phyloP scores from a whole-genome alignment of 208 protist genomes.

The Hexamita inflata region DNA sequence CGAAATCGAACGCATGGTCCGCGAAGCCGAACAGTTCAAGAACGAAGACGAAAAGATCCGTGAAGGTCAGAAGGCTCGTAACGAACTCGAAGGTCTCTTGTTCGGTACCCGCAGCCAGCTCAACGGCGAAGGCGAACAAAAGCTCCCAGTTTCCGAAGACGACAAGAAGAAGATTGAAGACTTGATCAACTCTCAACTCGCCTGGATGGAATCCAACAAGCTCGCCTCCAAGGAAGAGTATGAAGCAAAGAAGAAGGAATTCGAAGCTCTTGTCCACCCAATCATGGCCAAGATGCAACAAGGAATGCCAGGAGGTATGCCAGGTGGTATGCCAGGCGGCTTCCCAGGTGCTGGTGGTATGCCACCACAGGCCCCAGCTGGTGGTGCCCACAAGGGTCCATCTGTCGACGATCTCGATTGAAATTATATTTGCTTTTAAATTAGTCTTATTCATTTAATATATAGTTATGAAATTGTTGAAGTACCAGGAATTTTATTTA shows the following conservation, averaged over 20 bases:
- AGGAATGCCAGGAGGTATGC: no score
- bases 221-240: slow-evolving; percentile 28
- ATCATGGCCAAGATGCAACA: slow-evolving; percentile 13
- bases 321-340: no score
- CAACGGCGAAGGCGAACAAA: slow-evolving; percentile 10
- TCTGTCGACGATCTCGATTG: no score
- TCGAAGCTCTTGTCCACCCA: not conserved
- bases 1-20: slow-evolving; percentile 36
- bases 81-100: slow-evolving; percentile 28
- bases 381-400: no score
- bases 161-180: slow-evolving; percentile 28
- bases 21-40: slow-evolving; percentile 26
- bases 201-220: slow-evolving; percentile 32
- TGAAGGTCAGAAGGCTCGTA: slow-evolving; percentile 31
- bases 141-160: not conserved
- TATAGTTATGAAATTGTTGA: no score
- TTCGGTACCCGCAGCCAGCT: slow-evolving; percentile 22
- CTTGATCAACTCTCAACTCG: slow-evolving; percentile 12
- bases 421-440: no score
- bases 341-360: no score
- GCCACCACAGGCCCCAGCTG: no score
- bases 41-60: slow-evolving; percentile 31
- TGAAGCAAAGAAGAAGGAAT: not conserved
- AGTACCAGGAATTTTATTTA: no score
- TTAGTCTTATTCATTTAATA: no score